Base-by-base conservation (phyloP, 345 rosid genomes). In the Euphorbia pulcherrima region DNA sequence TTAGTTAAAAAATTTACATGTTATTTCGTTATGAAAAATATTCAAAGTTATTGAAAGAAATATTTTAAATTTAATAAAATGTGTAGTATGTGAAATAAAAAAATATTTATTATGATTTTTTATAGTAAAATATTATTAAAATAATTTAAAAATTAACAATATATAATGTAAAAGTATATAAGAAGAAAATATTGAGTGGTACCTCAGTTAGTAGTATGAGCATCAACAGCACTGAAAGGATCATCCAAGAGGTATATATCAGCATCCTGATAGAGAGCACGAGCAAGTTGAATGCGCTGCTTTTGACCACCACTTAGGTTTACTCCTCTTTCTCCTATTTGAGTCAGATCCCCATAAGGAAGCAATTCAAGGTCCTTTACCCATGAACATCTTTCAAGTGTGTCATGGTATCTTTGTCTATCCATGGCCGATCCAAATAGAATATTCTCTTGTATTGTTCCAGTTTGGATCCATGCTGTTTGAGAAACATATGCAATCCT, bases 261-360 rank as follows among this genome's bases (percentile, higher is more conserved):
- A 33, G 96, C 96, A 52, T 90, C 82, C 75, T 93, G 92, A 79
- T 93, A 93, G 30, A 93, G 91, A 24, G 98, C 97, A 67, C 96
- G 97, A 46, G 98, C 97, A 57, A 93, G 94, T 77, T 93, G 98
- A 80, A 93, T 87, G 72, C 96, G 73, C 83, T 93, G 98, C 74
- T 90, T 93, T 81, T 93, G 98, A 65, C 98, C 97, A 26, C 98
- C 97, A 62, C 98, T 93, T 73, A 93, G 84, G 82, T 93, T 93
- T 44, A 93, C 98, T 67, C 98, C 98, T 81, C 98, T 82, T 80
- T 93, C 97, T 26, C 97, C 97, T 57, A 90, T 90, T 83, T 93
- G 97, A n/a, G 98, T 90, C 21, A 68, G 88, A 82, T 93, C 97
- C 26, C 97, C 97, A 26, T 84, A 81, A 39, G 98, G 98, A 75